These are phyloP conservation scores for Phaeodactylum tricornutum DNA, from an alignment of 108 stramenopile genomes.

Conservation along the genomic window DNA sequence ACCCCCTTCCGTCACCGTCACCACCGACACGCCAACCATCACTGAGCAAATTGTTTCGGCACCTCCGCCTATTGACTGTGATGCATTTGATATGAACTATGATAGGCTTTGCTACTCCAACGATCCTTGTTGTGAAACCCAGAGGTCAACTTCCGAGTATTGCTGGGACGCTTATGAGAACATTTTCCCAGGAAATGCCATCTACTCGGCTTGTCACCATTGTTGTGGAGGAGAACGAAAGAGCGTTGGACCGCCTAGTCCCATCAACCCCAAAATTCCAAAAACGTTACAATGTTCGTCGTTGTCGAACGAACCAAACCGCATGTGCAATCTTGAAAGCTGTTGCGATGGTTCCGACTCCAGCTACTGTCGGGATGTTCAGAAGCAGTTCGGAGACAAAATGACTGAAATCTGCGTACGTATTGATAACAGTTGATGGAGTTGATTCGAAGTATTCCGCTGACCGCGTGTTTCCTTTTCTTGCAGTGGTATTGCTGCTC, in stretches of 20 bases:
- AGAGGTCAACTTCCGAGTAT: conserved; percentile 1
- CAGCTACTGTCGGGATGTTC: conserved; percentile 21
- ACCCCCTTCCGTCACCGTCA: not conserved
- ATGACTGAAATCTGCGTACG: conserved; percentile 13
- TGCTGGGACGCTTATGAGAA: conserved; percentile 12
- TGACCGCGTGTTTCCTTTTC: too few species aligned
- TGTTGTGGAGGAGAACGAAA: conserved; percentile 3
- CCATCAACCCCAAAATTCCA: not conserved
- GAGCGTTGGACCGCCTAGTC: not conserved
- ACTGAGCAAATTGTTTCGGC: not conserved
- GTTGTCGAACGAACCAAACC: conserved; percentile 6
- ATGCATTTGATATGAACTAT: conserved; percentile 1
- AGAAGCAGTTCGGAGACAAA: conserved; percentile 4
- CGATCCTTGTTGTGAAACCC: conserved; percentile 5
- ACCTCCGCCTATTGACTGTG: not conserved
- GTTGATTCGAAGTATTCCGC: too few species aligned
- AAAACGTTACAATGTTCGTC: conserved; percentile 2
- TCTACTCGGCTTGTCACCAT: conserved; percentile 5
- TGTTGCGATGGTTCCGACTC: conserved; percentile 24
- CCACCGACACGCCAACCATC: conserved; percentile 1
- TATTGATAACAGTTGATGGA: too few species aligned
- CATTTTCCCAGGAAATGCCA: conserved; percentile 1
- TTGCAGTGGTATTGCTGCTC: too few species aligned
- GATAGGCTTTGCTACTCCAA: conserved; percentile 1
- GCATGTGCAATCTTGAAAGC: conserved; percentile 27